A percentile compares a stretch with the other conserved stretches of the same genome.
Evolutionary conservation across 2,329 filamentous ascomycete genomes (phyloP).

Genomic region (Beauveria scarabaeidicola): DNA sequence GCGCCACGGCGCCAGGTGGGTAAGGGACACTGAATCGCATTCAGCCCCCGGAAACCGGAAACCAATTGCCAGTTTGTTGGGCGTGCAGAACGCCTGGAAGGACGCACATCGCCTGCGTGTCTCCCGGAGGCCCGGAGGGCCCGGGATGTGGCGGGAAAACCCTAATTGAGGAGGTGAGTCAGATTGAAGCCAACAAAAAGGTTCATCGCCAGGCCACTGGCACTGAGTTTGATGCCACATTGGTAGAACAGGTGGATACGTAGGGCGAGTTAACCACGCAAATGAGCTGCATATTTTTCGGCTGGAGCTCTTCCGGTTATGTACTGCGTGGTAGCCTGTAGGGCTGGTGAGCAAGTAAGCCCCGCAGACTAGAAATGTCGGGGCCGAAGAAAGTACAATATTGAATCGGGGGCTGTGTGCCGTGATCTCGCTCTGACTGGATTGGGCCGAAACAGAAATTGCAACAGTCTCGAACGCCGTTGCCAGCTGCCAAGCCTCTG

Average conservation of each 20-base stretch:
- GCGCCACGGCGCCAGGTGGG: neutral
- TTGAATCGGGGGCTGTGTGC: neutral
- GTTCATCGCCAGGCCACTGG: neutral
- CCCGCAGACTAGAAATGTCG: neutral
- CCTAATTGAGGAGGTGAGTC: neutral
- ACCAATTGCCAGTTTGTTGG: neutral
- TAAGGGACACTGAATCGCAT: neutral
- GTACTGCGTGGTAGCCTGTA: neutral
- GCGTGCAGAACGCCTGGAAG: neutral
- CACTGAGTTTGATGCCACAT: neutral
- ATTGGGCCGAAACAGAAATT: neutral
- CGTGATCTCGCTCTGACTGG: neutral
- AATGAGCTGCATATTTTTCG: neutral
- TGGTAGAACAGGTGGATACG: neutral
- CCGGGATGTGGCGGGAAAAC: neutral
- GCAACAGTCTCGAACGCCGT: neutral
- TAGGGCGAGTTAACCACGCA: neutral
- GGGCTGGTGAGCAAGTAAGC: neutral
- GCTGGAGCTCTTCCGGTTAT: neutral
- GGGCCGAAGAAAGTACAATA: neutral
- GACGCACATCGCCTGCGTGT: neutral
- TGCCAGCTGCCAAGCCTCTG: neutral
- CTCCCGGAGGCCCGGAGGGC: neutral
- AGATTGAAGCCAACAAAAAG: neutral
- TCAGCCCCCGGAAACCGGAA: slow-evolving; percentile 4